A percentile compares a stretch with the other conserved stretches of the same genome.
phyloP scores from a whole-genome alignment of 2,329 filamentous ascomycete species.

The Anisogramma anomala region DNA sequence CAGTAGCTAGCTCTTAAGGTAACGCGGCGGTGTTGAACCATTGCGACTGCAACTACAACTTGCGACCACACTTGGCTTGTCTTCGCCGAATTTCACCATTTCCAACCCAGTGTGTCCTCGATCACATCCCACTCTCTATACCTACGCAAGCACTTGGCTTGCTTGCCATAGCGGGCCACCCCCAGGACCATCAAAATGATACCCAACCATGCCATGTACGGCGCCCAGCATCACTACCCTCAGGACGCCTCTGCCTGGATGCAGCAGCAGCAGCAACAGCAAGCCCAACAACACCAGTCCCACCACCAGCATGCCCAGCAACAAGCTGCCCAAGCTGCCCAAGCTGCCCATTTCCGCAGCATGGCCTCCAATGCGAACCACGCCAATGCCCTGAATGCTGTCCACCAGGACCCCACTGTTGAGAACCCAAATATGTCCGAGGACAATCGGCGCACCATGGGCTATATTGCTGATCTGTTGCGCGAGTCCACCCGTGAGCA shows the following conservation, averaged over 20 bases:
- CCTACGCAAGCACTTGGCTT: conserved; percentile 2
- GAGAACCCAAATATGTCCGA: conserved; percentile 60
- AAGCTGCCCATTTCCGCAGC: conserved; percentile 59
- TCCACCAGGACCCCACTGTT: conserved; percentile 45
- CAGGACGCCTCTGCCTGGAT: conserved; percentile 55
- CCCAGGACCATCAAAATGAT: conserved; percentile 38
- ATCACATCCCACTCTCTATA: neutral
- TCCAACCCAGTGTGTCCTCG: neutral
- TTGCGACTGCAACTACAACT: neutral
- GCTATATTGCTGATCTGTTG: conserved; percentile 83
- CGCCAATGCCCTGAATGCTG: conserved; percentile 31
- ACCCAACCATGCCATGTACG: conserved; percentile 52
- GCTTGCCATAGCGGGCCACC: conserved; percentile 12
- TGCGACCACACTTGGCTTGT: neutral
- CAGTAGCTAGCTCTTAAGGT: no score
- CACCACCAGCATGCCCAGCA: conserved; percentile 48
- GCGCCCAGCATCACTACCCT: conserved; percentile 52
- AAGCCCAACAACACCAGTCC: conserved; percentile 43
- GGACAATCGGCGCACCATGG: conserved; percentile 85
- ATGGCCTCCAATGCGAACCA: conserved; percentile 56
- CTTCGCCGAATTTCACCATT: neutral
- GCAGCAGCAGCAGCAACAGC: conserved; percentile 53
- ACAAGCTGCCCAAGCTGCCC: conserved; percentile 39
- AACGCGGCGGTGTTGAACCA: no score
- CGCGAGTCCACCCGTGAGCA: conserved; percentile 80